Evolutionary conservation across 768 basidiomycete genomes (phyloP).

Genomic region (Aureoboletus auriporus): DNA sequence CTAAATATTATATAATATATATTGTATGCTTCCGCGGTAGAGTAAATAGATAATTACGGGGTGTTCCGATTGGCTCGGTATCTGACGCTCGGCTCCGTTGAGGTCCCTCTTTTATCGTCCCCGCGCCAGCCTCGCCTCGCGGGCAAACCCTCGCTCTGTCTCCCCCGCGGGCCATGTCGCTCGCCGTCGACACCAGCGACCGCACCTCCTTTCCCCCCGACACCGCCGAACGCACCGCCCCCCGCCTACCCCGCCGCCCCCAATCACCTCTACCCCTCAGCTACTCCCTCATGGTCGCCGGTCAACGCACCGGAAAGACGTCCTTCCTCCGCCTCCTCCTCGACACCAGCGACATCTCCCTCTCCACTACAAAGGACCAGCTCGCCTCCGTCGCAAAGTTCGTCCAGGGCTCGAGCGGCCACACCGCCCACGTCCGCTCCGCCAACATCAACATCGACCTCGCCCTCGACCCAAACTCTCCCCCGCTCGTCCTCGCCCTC

Average conservation of each 20-base stretch:
- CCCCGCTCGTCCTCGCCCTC: conserved; percentile 52
- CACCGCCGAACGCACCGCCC: conserved; percentile 30
- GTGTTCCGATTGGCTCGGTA: conserved; percentile 65
- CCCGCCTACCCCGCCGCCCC: conserved; percentile 24
- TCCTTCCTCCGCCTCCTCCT: conserved; percentile 82
- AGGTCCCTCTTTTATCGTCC: conserved; percentile 49
- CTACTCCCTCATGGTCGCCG: conserved; percentile 77
- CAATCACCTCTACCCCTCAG: conserved; percentile 26
- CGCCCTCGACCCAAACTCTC: conserved; percentile 45
- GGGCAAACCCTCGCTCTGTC: conserved; percentile 45
- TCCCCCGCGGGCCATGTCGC: conserved; percentile 45
- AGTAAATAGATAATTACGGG: conserved; percentile 12
- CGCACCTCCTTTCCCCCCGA: conserved; percentile 42
- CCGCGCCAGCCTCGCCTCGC: conserved; percentile 64
- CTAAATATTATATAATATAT: conserved; percentile 21
- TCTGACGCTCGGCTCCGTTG: conserved; percentile 43
- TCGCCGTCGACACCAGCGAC: conserved; percentile 61
- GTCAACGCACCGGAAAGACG: conserved; percentile 81
- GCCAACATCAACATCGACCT: conserved; percentile 70
- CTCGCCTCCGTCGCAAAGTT: conserved; percentile 78
- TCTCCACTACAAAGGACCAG: conserved; percentile 64
- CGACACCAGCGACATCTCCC: conserved; percentile 71
- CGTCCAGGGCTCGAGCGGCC: conserved; percentile 68
- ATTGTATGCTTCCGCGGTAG: conserved; percentile 28
- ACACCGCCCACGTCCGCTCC: conserved; percentile 68